Evolutionary conservation across 2,329 filamentous ascomycete species (phyloP), one percentile per base, ranked within the genome.

Genomic region (Pseudocercospora macadamiae): DNA sequence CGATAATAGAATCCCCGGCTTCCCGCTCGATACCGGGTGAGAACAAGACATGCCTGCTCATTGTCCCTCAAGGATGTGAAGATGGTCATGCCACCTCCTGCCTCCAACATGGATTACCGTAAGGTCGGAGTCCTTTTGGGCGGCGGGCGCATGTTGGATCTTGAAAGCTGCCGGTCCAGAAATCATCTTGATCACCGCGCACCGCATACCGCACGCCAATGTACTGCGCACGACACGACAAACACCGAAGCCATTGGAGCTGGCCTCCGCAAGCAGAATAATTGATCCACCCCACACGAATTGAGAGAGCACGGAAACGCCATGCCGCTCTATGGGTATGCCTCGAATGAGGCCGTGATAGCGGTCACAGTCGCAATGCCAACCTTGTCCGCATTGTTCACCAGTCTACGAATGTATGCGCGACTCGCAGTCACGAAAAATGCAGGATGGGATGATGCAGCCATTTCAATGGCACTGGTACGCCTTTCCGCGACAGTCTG

Each of bases 391-490:
- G 55, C 51, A 2, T 26, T 61, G 3, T 56, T 60, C 2, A 61
- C 64, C 4, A 19, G 57, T 7, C 21, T 66, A 3, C 60, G 68
- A 14, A 42, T 65, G 6, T 64, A 61, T 23, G 66, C 65, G 10
- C 54, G 58, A 42, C 37, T 60, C 4, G 25, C 23, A 8, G 42
- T 60, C 3, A 57, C 37, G 26, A 48, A 56, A 48, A 57, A 60
- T 30, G 48, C 58, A 12, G 58, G 58, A 19, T 28, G 39, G 45
- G 58, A 60, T 30, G 58, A 60, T 49, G 58, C 32, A 4, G 45
- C 51, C 39, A 60, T 60, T 8, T 26, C 28, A 16, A 51, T 49
- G 21, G 37, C 58, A 25, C 30, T 54, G 48, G 58, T 60, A 53
- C 19, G 37, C 25, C 16, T 10, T 21, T 5, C 26, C 28, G 6